Percentiles rank a stretch among this genome's conserved stretches.
Evolutionary conservation across 2,329 filamentous ascomycete species (phyloP).

Genomic region (Neonectria faginata): DNA sequence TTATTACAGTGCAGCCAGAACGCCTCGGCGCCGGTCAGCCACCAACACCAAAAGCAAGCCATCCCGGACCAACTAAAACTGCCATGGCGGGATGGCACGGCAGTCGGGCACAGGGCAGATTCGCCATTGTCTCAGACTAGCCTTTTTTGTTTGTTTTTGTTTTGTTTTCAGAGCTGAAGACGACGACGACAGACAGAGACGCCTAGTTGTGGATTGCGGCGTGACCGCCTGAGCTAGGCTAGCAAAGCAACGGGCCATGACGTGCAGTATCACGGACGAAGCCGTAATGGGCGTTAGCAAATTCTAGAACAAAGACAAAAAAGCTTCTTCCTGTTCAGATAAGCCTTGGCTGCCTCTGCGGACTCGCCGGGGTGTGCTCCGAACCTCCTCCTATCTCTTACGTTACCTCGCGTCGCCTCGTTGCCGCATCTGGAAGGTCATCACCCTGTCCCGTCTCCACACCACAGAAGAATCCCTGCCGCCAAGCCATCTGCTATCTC

Average conservation of each 20-base stretch:
- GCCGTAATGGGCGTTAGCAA: constrained; percentile 1
- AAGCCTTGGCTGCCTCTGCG: constrained; percentile 4
- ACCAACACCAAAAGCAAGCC: background rate
- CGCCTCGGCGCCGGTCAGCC: too few species aligned
- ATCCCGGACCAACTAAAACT: background rate
- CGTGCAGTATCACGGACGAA: background rate
- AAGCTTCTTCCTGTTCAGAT: constrained; percentile 3
- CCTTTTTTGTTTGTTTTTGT: too few species aligned
- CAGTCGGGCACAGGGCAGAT: constrained; percentile 5
- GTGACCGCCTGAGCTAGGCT: background rate
- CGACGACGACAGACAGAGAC: too few species aligned
- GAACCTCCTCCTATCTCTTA: constrained; percentile 20
- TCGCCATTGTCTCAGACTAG: background rate
- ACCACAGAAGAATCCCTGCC: background rate
- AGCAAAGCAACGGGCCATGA: background rate
- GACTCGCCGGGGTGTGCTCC: constrained; percentile 3
- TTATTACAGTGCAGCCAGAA: too few species aligned
- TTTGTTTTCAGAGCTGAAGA: too few species aligned
- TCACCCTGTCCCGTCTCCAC: background rate
- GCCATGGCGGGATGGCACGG: background rate
- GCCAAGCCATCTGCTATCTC: constrained; percentile 32
- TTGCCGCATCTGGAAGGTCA: constrained; percentile 24
- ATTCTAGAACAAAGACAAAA: constrained; percentile 3
- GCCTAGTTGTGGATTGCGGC: background rate
- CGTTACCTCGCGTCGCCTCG: constrained; percentile 1